These are phyloP conservation scores for Aspergillus ibericus DNA, from an alignment of 2,329 filamentous ascomycete species.

Conservation along the genomic window DNA sequence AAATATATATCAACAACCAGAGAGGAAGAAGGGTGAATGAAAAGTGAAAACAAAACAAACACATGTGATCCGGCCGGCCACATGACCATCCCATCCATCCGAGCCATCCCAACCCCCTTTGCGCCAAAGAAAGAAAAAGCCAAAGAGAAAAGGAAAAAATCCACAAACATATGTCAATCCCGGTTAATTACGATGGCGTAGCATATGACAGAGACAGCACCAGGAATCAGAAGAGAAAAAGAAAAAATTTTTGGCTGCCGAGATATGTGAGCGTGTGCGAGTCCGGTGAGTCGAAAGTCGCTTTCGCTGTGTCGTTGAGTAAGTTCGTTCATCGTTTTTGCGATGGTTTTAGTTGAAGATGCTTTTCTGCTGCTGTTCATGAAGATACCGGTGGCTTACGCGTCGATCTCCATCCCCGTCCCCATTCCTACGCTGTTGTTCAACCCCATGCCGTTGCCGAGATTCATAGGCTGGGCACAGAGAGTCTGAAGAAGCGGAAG, in stretches of 20 bases:
- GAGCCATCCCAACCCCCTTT: neutral
- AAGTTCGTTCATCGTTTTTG: neutral
- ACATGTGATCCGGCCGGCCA: neutral
- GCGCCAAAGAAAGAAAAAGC: conserved; percentile 1
- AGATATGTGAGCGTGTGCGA: neutral
- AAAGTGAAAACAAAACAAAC: conserved; percentile 1
- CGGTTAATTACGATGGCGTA: neutral
- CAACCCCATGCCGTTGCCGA: conserved; percentile 23
- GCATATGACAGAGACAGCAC: neutral
- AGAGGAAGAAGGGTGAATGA: neutral
- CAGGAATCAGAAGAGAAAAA: neutral
- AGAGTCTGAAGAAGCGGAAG: conserved; percentile 35
- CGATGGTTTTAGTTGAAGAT: neutral
- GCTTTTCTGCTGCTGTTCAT: neutral
- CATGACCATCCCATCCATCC: neutral
- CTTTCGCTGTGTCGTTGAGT: neutral
- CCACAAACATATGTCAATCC: conserved; percentile 18
- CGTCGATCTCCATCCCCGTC: conserved; percentile 43
- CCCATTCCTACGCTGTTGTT: conserved; percentile 37
- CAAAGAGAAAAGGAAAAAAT: conserved; percentile 7
- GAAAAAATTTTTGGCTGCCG: neutral
- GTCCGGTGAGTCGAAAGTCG: conserved; percentile 1
- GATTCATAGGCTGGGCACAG: conserved; percentile 23
- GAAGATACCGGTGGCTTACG: conserved; percentile 19
- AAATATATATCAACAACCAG: neutral